A percentile compares a stretch with the other conserved stretches of the same genome.
Conservation (phyloP, 768 basidiomycete species). For the Collybiopsis confluens region DNA sequence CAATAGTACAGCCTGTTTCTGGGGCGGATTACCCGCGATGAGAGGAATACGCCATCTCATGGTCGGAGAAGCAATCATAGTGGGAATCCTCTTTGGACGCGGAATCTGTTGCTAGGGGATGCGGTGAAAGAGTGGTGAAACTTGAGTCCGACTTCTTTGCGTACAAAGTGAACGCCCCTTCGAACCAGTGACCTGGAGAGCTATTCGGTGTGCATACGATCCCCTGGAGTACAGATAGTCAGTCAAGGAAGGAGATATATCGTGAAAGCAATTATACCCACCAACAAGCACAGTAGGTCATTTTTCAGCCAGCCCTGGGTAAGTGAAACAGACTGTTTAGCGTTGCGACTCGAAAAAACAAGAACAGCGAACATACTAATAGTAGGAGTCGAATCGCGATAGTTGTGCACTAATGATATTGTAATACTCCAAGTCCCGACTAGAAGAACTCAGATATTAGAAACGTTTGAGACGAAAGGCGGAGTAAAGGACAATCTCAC, state of each 20-base stretch:
- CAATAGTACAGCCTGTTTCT: too few relatives aligned
- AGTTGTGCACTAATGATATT: constrained; percentile 28
- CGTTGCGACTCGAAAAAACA: neutral
- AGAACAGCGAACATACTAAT: constrained; percentile 29
- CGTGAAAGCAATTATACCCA: constrained; percentile 17
- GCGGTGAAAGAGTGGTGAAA: constrained; percentile 42
- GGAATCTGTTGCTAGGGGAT: constrained; percentile 33
- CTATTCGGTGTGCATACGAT: constrained; percentile 43
- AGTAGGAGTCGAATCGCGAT: constrained; percentile 25
- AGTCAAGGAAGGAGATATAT: neutral
- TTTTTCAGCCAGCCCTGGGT: constrained; percentile 54
- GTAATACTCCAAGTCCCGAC: constrained; percentile 35
- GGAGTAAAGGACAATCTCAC: constrained; percentile 19
- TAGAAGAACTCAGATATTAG: constrained; percentile 16
- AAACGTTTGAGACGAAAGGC: neutral
- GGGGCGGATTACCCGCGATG: too few relatives aligned
- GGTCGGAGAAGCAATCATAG: constrained; percentile 14
- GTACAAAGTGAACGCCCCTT: constrained; percentile 56
- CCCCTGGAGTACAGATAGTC: constrained; percentile 35
- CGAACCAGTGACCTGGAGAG: constrained; percentile 45
- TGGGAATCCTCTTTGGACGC: constrained; percentile 25
- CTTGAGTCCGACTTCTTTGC: constrained; percentile 43
- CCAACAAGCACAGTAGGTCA: constrained; percentile 55
- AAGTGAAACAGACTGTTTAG: constrained; percentile 22
- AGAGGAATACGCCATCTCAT: constrained; percentile 21